phyloP scores from a whole-genome alignment of 495 filamentous ascomycete genomes.

The Pyronema omphalodes region DNA sequence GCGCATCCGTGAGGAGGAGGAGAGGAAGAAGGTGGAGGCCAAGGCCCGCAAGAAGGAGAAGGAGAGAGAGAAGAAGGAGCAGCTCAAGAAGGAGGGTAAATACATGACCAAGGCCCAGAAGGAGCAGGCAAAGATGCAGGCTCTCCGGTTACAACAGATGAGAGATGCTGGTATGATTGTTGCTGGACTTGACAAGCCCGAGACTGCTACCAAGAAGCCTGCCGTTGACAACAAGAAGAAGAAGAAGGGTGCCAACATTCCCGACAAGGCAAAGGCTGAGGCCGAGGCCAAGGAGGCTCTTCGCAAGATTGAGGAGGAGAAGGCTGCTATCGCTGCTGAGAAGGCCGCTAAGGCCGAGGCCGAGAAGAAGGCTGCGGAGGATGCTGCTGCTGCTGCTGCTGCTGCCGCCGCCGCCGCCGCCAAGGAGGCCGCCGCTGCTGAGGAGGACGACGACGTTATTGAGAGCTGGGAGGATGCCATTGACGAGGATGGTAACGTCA shows the following conservation, averaged over 20 bases:
- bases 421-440: slow-evolving; percentile 22
- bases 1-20: slow-evolving; percentile 45
- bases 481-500: slow-evolving; percentile 58
- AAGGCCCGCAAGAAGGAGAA: slow-evolving; percentile 76
- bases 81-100: slow-evolving; percentile 88
- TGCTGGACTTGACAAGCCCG: slow-evolving; percentile 45
- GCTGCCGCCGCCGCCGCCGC: background rate
- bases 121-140: slow-evolving; percentile 63
- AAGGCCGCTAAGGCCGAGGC: slow-evolving; percentile 40
- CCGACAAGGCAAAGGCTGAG: slow-evolving; percentile 44
- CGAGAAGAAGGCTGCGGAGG: slow-evolving; percentile 17
- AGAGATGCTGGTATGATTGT: slow-evolving; percentile 70
- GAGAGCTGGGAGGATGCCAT: slow-evolving; percentile 85
- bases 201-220: slow-evolving; percentile 57
- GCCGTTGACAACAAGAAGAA: slow-evolving; percentile 64
- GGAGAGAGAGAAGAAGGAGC: slow-evolving; percentile 88
- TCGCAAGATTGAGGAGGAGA: slow-evolving; percentile 54
- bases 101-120: slow-evolving; percentile 86
- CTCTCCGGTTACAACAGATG: slow-evolving; percentile 87
- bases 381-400: slow-evolving; percentile 26
- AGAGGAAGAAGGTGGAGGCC: slow-evolving; percentile 54
- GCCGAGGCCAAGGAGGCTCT: slow-evolving; percentile 48
- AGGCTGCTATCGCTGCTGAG: slow-evolving; percentile 48
- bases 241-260: slow-evolving; percentile 36
- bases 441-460: slow-evolving; percentile 33